Base-by-base conservation (phyloP, 2,329 filamentous ascomycete species). In the Exophiala xenobiotica region DNA sequence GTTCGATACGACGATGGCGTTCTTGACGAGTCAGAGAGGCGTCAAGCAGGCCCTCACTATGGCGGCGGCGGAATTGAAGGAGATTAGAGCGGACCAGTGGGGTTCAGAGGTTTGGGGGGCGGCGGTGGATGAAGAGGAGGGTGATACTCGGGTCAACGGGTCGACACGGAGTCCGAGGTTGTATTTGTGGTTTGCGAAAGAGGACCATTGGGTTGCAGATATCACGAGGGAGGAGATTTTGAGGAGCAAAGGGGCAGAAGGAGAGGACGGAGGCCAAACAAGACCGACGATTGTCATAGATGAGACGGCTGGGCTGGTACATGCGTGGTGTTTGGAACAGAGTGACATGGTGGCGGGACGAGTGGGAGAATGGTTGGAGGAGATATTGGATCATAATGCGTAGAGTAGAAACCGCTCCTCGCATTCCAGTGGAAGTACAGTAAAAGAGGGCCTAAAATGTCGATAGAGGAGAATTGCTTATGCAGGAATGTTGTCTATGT, bases 131-230 rank as follows among this genome's bases (percentile, higher is more conserved):
- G 48, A 50, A 19, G 58, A 54, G 1, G 44, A 57, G 1, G 31
- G 29, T 14, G 45, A 35, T 29, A 22, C 7, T n/a, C n/a, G n/a
- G n/a, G n/a, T n/a, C n/a, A n/a, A n/a, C n/a, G n/a, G n/a, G n/a
- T n/a, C n/a, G n/a, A n/a, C n/a, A n/a, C n/a, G n/a, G n/a, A n/a
- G n/a, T 52, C 64, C 72, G 1, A 74, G 73, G 44, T 55, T 85
- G 35, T 74, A 76, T 45, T 82, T 85, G 61, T 77, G 82, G 58
- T 85, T 82, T 64, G 81, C 78, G 1, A 68, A 75, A 27, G 68
- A 77, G 41, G 82, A 85, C 61, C 79, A 82, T 61, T 85, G 81
- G 81, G 78, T 85, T 20, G 79, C 80, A 1, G 73, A 81, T 56
- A 68, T 71, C 59, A 82, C 80, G 23, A 69, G 80, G 27, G 77